Base-by-base conservation (phyloP, 345 rosid species). In the Acer saccharum region DNA sequence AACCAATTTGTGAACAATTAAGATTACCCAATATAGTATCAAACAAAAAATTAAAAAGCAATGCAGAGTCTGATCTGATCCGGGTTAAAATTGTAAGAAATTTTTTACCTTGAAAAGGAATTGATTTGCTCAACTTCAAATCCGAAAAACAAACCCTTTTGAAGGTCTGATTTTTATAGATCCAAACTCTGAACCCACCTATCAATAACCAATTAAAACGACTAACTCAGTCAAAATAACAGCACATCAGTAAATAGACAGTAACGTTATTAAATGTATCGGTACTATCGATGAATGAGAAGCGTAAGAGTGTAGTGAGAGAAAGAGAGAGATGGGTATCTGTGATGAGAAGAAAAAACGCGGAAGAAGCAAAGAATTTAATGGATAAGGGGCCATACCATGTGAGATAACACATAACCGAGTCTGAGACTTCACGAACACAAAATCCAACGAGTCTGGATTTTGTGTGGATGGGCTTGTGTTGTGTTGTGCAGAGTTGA, bases 41-140 rank as follows among this genome's bases (percentile, higher is more conserved):
- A 57, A 35, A n/a, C 14, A 27, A 14, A 29, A 20, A 72, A 41
- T 32, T 4, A 35, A 35, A 43, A 11, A 76, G 23, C 81, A 79
- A 67, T 46, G 75, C 55, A 12, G 44, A 35, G 57, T 21, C 71
- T 63, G 82, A 79, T 79, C 78, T 18, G 75, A 79, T 79, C 78
- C 68, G 60, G n/a, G 62, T 2, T 6, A 27, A 55, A 44, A 72
- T 1, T 3, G 52, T 6, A 2, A 20, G 44, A 7, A 25, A 60
- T 6, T 5, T 1, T 4, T 43, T 13, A 71, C 46, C n/a, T 21
- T 48, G 48, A 9, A 54, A n/a, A 35, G 12, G 44, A 35, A n/a
- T n/a, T 55, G 68, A n/a, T 25, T 63, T 60, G 64, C 10, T 20
- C n/a, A 12, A 54, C 58, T 16, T 54, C 58, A 54, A 54, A 16